Conservation (phyloP, 306 rosid species). For the Rubus parviflorus region DNA sequence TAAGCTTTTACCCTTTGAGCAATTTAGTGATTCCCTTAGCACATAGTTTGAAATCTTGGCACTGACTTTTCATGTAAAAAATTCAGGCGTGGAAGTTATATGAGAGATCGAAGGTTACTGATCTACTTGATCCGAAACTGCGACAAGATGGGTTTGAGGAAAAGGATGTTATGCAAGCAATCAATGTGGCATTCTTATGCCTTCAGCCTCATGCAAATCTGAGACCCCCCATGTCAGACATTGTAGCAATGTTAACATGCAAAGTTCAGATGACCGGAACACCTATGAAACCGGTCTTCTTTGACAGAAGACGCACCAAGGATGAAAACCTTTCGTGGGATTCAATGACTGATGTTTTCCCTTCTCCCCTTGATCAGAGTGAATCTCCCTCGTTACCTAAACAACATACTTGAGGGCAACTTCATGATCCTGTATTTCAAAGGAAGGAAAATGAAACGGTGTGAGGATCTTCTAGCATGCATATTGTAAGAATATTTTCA, state of each 20-base stretch:
- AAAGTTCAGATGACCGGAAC: slow-evolving; percentile 49
- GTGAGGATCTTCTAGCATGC: background rate
- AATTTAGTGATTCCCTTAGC: background rate
- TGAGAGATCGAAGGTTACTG: slow-evolving; percentile 50
- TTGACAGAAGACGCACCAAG: slow-evolving; percentile 46
- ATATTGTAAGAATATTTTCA: background rate
- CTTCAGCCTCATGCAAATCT: slow-evolving; percentile 67
- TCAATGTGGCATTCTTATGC: slow-evolving; percentile 69
- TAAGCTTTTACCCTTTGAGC: slow-evolving; percentile 15
- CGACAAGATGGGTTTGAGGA: slow-evolving; percentile 47
- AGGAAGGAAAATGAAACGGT: background rate
- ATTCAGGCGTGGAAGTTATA: slow-evolving; percentile 74
- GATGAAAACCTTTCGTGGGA: slow-evolving; percentile 56
- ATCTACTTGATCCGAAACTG: slow-evolving; percentile 64
- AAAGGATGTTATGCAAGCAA: slow-evolving; percentile 64
- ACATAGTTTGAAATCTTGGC: too few relatives aligned
- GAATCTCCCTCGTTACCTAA: slow-evolving; percentile 39
- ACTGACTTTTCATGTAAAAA: background rate
- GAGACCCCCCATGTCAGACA: slow-evolving; percentile 87
- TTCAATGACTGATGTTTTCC: slow-evolving; percentile 40
- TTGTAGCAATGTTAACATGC: slow-evolving; percentile 69
- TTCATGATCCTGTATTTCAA: background rate
- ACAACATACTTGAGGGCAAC: slow-evolving; percentile 15
- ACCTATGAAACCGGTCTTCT: slow-evolving; percentile 59
- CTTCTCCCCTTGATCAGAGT: slow-evolving; percentile 40